Conservation (phyloP, 2,329 filamentous ascomycete genomes). For the Ceratocystis lukuohia region DNA sequence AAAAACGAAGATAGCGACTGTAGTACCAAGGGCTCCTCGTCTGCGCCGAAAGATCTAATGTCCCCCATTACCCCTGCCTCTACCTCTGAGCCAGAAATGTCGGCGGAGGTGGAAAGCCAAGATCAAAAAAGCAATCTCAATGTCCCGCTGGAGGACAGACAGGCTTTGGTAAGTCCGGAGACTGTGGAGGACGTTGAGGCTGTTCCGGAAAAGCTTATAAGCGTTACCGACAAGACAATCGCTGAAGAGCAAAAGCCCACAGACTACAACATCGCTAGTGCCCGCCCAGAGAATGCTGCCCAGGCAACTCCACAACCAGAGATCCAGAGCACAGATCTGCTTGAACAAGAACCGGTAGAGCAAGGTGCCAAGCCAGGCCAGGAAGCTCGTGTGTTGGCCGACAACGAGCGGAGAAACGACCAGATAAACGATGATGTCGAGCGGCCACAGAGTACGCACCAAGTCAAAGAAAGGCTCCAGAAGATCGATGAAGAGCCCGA, state of each 20-base stretch:
- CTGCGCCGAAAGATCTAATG: neutral
- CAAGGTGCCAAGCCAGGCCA: neutral
- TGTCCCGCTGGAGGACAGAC: neutral
- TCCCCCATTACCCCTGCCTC: conserved; percentile 7
- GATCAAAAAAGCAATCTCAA: neutral
- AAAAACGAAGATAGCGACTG: neutral
- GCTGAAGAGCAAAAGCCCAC: neutral
- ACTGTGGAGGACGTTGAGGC: neutral
- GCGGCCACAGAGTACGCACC: conserved; percentile 5
- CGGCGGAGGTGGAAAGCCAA: neutral
- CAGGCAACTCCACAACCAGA: neutral
- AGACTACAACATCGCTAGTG: neutral
- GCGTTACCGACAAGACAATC: neutral
- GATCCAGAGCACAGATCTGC: neutral
- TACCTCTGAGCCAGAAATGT: neutral
- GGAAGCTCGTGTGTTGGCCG: neutral
- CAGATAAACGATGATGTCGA: conserved; percentile 12
- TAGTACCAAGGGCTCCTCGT: neutral
- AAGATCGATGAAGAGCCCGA: conserved; percentile 19
- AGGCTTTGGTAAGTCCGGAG: neutral
- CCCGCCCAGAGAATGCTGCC: neutral
- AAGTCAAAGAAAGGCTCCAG: conserved; percentile 14
- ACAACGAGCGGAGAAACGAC: conserved; percentile 10
- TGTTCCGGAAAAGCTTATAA: neutral
- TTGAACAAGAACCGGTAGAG: neutral